Conservation (phyloP, 83 land plant genomes). For the Diphasiastrum complanatum region DNA sequence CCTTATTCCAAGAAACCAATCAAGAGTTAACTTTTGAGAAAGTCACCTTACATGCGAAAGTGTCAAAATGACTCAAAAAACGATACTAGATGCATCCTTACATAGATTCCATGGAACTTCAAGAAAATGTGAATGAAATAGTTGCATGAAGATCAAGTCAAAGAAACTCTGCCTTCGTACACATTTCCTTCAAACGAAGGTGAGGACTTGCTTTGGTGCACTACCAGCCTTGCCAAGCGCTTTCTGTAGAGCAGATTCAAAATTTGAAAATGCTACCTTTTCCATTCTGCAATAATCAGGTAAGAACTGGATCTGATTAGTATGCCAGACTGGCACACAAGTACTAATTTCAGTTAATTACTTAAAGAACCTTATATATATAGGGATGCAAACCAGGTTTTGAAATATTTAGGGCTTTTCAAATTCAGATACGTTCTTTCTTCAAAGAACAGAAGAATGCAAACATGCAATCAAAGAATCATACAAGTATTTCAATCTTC, state of each 20-base stretch:
- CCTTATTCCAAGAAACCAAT: too few relatives aligned
- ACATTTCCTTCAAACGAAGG: too few relatives aligned
- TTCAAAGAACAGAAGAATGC: neutral
- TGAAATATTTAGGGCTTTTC: neutral
- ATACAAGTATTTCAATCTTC: constrained; percentile 72
- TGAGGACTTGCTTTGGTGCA: constrained; percentile 61
- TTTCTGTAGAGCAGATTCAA: constrained; percentile 45
- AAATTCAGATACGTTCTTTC: neutral
- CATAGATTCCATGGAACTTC: too few relatives aligned
- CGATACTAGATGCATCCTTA: too few relatives aligned
- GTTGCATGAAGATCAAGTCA: too few relatives aligned
- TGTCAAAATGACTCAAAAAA: too few relatives aligned
- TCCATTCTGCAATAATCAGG: constrained; percentile 74
- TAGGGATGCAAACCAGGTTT: too few relatives aligned
- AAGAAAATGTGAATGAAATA: too few relatives aligned
- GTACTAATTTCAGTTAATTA: constrained; percentile 1
- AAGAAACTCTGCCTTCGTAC: too few relatives aligned
- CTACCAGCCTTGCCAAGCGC: constrained; percentile 65
- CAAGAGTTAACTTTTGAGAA: too few relatives aligned
- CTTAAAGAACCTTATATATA: neutral
- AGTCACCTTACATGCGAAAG: too few relatives aligned
- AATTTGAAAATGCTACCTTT: constrained; percentile 50
- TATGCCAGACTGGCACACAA: neutral
- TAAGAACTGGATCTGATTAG: too few relatives aligned
- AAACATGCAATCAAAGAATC: constrained; percentile 19